Percentiles rank a stretch among this genome's conserved stretches.
These are phyloP conservation scores for Prunus campanulata DNA, from an alignment of 306 rosid genomes.

Conservation along the genomic window DNA sequence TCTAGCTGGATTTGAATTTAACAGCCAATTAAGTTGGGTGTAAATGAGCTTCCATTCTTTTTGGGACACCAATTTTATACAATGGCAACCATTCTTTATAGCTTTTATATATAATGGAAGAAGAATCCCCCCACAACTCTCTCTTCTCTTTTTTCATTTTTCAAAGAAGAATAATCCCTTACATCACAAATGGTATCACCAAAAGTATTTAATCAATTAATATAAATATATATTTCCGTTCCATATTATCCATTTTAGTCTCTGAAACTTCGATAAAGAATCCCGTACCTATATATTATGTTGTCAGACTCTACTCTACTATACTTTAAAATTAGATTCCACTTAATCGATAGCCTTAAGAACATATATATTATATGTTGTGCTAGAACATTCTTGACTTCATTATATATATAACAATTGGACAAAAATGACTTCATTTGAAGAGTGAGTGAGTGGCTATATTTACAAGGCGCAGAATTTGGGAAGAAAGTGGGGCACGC, in stretches of 20 bases:
- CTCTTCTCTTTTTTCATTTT: background rate
- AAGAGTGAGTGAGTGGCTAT: background rate
- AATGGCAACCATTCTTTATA: background rate
- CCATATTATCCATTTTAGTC: background rate
- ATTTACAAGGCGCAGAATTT: background rate
- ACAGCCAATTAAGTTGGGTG: conserved; percentile 6
- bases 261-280: too few species aligned
- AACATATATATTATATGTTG: background rate
- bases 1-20: conserved; percentile 11
- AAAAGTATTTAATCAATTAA: background rate
- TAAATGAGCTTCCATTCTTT: conserved; percentile 25
- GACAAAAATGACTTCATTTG: background rate
- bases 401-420: background rate
- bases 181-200: background rate
- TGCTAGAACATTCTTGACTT: background rate
- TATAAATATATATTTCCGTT: background rate
- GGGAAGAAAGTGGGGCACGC: conserved; percentile 1
- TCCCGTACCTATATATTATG: too few species aligned
- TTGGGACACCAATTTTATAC: background rate
- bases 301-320: too few species aligned
- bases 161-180: background rate
- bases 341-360: background rate
- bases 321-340: too few species aligned
- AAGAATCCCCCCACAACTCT: conserved; percentile 19
- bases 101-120: conserved; percentile 5